phyloP scores from a whole-genome alignment of 1,284 basidiomycete genomes.

The Fistulinella staudtii region DNA sequence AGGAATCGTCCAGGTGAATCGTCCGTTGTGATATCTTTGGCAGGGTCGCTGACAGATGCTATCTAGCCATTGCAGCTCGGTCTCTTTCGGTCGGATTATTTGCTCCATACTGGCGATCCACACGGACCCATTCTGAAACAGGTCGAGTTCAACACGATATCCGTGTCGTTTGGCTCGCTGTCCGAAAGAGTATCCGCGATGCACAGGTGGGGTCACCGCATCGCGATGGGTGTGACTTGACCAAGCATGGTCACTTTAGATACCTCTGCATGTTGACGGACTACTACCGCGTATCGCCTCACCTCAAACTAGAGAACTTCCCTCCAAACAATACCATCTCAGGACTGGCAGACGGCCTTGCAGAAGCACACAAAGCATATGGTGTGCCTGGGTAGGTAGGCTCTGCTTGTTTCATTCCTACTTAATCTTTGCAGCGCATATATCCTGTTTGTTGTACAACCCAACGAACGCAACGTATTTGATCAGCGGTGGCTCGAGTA shows the following conservation, averaged over 20 bases:
- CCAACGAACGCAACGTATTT: slow-evolving; percentile 92
- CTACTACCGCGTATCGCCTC: slow-evolving; percentile 60
- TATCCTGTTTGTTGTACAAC: slow-evolving; percentile 88
- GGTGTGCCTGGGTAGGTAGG: slow-evolving; percentile 44
- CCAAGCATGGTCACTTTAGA: slow-evolving; percentile 36
- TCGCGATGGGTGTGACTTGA: background rate
- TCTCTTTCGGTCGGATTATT: slow-evolving; percentile 94
- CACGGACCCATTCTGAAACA: slow-evolving; percentile 70
- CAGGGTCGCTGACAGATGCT: slow-evolving; percentile 2
- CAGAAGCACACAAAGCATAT: slow-evolving; percentile 77
- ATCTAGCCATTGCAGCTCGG: slow-evolving; percentile 79
- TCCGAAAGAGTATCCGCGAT: slow-evolving; percentile 72
- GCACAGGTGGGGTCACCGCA: slow-evolving; percentile 57
- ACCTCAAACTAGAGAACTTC: slow-evolving; percentile 56
- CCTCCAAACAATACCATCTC: slow-evolving; percentile 74
- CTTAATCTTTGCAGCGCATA: slow-evolving; percentile 44
- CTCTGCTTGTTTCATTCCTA: background rate
- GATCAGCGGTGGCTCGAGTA: slow-evolving; percentile 92
- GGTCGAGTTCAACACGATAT: slow-evolving; percentile 98
- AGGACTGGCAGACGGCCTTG: slow-evolving; percentile 74
- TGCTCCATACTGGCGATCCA: slow-evolving; percentile 60
- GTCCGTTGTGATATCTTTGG: background rate
- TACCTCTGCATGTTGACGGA: slow-evolving; percentile 63
- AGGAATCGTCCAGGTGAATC: slow-evolving; percentile 43
- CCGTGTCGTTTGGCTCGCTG: slow-evolving; percentile 84